phyloP scores from a whole-genome alignment of 2,329 filamentous ascomycete genomes.

The Huntiella moniliformis region DNA sequence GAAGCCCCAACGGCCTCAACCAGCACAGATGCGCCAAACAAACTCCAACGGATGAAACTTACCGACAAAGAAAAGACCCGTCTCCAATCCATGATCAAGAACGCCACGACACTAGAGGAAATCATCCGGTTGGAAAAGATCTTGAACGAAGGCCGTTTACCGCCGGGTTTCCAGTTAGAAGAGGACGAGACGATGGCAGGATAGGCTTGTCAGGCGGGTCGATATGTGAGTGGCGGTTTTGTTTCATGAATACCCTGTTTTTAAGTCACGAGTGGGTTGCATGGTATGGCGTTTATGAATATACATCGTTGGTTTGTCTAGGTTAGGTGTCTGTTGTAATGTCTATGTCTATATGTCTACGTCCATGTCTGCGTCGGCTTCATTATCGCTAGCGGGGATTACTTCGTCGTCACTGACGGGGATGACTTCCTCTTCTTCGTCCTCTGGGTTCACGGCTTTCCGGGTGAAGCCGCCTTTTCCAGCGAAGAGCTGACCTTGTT shows the following conservation, averaged over 20 bases:
- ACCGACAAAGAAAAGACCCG: conserved; percentile 76
- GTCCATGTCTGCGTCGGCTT: conserved; percentile 36
- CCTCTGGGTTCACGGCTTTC: conserved; percentile 28
- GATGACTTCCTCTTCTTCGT: conserved; percentile 16
- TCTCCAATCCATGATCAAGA: conserved; percentile 71
- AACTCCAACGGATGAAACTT: conserved; percentile 61
- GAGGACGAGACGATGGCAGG: conserved; percentile 41
- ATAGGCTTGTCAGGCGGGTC: conserved; percentile 17
- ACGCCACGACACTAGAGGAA: conserved; percentile 75
- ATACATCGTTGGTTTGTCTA: too few species aligned
- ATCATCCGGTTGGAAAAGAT: conserved; percentile 83
- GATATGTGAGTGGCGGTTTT: neutral
- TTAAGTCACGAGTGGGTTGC: neutral
- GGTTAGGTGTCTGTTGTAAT: too few species aligned
- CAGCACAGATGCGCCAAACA: conserved; percentile 22
- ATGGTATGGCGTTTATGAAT: conserved; percentile 1
- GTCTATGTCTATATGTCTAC: conserved; percentile 13
- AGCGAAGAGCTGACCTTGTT: conserved; percentile 13
- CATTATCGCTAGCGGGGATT: neutral
- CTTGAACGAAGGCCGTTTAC: conserved; percentile 72
- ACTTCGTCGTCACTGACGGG: conserved; percentile 21
- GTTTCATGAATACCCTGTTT: conserved; percentile 3
- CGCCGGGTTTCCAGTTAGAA: conserved; percentile 40
- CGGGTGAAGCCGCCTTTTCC: conserved; percentile 11
- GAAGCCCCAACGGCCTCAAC: conserved; percentile 35